A percentile compares a stretch with the other conserved stretches of the same genome.
Evolutionary conservation across 306 rosid species (phyloP).

Genomic region (Arachis stenosperma): DNA sequence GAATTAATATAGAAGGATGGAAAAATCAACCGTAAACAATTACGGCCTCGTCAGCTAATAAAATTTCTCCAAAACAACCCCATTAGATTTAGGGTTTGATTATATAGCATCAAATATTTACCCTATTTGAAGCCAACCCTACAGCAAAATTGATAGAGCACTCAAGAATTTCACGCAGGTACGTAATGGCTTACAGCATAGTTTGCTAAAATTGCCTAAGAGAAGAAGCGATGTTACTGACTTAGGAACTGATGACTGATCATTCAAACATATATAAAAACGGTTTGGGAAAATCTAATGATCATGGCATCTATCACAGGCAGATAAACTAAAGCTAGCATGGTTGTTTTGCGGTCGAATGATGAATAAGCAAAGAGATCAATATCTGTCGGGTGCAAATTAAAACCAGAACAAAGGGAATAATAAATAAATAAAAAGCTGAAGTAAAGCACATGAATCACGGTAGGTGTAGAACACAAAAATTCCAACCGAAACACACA

Average conservation of each 20-base stretch:
- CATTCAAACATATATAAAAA: background rate
- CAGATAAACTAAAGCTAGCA: background rate
- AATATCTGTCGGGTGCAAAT: conserved; percentile 28
- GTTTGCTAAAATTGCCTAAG: background rate
- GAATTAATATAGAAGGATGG: background rate
- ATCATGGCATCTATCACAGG: conserved; percentile 26
- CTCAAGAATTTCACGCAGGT: background rate
- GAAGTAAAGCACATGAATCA: conserved; percentile 18
- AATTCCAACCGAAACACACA: conserved; percentile 31
- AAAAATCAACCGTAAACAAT: background rate
- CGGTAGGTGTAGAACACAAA: conserved; percentile 29
- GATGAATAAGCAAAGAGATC: conserved; percentile 6
- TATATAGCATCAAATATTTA: conserved; percentile 23
- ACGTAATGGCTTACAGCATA: background rate
- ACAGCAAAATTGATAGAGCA: conserved; percentile 1
- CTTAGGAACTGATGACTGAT: background rate
- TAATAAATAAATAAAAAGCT: background rate
- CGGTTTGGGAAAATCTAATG: background rate
- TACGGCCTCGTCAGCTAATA: background rate
- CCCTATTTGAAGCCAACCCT: no score
- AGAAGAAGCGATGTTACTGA: background rate
- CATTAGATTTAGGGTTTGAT: conserved; percentile 9
- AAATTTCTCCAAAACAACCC: background rate
- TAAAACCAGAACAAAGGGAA: background rate
- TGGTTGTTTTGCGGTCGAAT: background rate